phyloP scores from a whole-genome alignment of 2,329 filamentous ascomycete species.

The Phialophora tarda region DNA sequence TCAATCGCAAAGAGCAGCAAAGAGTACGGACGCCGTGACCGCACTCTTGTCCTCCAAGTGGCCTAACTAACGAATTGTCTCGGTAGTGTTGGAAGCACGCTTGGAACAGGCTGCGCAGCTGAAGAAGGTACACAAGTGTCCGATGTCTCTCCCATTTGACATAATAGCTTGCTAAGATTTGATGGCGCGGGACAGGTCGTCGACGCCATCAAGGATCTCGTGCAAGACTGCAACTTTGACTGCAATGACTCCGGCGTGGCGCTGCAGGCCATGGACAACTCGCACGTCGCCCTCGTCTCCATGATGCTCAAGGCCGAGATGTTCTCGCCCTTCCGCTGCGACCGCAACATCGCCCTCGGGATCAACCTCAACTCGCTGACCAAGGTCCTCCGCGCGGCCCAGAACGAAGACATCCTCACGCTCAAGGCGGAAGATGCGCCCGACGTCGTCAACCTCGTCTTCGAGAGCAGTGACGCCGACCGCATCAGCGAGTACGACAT shows the following conservation, averaged over 20 bases:
- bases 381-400: conserved; percentile 93
- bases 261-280: conserved; percentile 99
- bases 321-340: conserved; percentile 95
- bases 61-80: neutral
- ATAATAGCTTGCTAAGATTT: conserved; percentile 10
- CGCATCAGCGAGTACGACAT: conserved; percentile 98
- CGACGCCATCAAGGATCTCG: conserved; percentile 98
- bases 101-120: conserved; percentile 90
- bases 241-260: conserved; percentile 99
- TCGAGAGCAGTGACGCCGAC: conserved; percentile 88
- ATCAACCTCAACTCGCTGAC: conserved; percentile 96
- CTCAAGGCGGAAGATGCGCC: conserved; percentile 97
- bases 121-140: conserved; percentile 74
- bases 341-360: conserved; percentile 97
- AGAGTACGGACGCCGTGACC: neutral
- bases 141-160: neutral
- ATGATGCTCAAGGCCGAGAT: conserved; percentile 97
- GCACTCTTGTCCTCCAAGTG: neutral
- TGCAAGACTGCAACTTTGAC: conserved; percentile 99
- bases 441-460: conserved; percentile 92
- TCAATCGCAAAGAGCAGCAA: conserved; percentile 15
- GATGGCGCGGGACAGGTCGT: conserved; percentile 69
- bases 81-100: conserved; percentile 89
- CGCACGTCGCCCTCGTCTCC: conserved; percentile 95
- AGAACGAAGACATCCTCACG: conserved; percentile 92